phyloP scores from a whole-genome alignment of 352 stramenopile species.

The Phytophthora tubulina region DNA sequence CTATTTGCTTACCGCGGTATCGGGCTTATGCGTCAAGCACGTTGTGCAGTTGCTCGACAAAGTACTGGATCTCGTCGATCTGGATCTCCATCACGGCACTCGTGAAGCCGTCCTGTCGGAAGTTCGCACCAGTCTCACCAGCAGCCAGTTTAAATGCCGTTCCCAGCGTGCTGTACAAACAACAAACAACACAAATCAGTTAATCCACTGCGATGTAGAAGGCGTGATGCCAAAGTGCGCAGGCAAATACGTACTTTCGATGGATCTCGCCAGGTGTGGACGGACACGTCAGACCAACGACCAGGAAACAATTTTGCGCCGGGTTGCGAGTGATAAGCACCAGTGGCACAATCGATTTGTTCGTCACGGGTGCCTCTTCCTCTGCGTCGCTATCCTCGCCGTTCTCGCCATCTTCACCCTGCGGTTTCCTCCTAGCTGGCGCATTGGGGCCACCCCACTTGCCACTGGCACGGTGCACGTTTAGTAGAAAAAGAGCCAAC shows the following conservation, averaged over 20 bases:
- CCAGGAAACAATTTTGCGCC: conserved; percentile 93
- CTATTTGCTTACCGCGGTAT: conserved; percentile 25
- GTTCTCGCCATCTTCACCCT: conserved; percentile 50
- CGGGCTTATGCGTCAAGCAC: conserved; percentile 81
- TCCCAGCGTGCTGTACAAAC: conserved; percentile 80
- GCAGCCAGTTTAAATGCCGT: conserved; percentile 95
- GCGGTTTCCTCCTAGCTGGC: conserved; percentile 27
- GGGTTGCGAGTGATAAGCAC: conserved; percentile 90
- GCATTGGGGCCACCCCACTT: conserved; percentile 87
- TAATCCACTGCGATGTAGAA: background rate
- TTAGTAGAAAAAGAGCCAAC: conserved; percentile 95
- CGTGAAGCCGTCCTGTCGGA: conserved; percentile 96
- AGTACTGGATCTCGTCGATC: conserved; percentile 95
- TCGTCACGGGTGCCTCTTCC: conserved; percentile 37
- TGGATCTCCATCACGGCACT: conserved; percentile 96
- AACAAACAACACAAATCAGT: conserved; percentile 25
- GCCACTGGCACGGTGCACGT: conserved; percentile 95
- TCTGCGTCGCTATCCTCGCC: conserved; percentile 46
- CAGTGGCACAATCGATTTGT: conserved; percentile 77
- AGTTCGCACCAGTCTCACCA: conserved; percentile 93
- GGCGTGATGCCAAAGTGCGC: background rate
- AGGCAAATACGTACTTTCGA: conserved; percentile 69
- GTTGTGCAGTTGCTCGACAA: conserved; percentile 96
- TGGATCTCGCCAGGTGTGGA: conserved; percentile 90
- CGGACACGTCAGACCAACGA: conserved; percentile 96